Base-by-base conservation (phyloP, 108 stramenopile genomes). In the Pseudonitzschia multiseries region DNA sequence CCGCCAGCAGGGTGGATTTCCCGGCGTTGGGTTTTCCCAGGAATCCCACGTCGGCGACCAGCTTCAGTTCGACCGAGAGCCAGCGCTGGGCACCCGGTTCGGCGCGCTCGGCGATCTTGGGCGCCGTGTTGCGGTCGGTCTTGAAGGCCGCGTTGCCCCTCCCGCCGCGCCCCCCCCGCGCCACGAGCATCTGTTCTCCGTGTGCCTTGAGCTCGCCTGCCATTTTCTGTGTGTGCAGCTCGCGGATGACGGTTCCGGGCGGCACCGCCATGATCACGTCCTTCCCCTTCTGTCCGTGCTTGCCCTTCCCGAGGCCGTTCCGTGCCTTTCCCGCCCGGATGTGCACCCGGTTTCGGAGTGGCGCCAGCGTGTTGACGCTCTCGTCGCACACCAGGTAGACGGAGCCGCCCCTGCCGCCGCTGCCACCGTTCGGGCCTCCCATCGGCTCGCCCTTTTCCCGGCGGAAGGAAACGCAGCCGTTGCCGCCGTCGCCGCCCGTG, bases 1-100 rank as follows among this genome's bases (percentile, higher is more conserved):
- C 87, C 48, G 88, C 90, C 73, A 99, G 71, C 29, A 99, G 76
- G 0, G 98, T 98, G 40, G 89, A 90, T 86, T 99, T 99, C 65
- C 98, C 98, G n/a, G 98, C 98, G 86, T 97, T 99, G n/a, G 98
- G 98, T 79, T 90, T 87, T 46, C 98, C 98, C 64, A 99, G 75
- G 67, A 99, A 89, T 43, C 98, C 98, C 32, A 97, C 97, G 80
- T 99, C 98, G 8, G 96, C 97, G n/a, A 99, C 96, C 43, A 99
- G 74, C 44, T 94, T 81, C 48, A 99, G 79, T 78, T 97, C 97
- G 24, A 99, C 73, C 28, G 82, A 70, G 54, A 99, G 71, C 97
- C 96, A 97, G 56, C 96, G 81, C 65, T 83, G 79, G 40, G 86
- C 86, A 17, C 97, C 98, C 14, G 90, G 92, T 79, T 97, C 98